Evolutionary conservation across 352 stramenopile genomes (phyloP).

Genomic region (Aphanomyces stellatus): DNA sequence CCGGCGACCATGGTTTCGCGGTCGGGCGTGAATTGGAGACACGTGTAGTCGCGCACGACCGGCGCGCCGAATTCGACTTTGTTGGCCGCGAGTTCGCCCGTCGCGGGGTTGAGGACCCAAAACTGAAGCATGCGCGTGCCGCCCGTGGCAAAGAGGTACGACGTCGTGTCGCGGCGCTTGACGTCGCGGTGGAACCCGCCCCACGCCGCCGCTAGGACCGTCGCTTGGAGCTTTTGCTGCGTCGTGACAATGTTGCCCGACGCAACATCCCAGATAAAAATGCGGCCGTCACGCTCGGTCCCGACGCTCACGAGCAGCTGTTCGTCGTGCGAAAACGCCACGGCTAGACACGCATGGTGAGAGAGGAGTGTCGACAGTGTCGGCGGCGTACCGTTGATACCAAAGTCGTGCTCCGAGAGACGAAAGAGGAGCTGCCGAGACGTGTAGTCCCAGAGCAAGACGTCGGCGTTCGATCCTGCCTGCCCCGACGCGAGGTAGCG

Average conservation of each 20-base stretch:
- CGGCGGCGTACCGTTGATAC: slow-evolving; percentile 30
- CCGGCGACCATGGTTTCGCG: slow-evolving; percentile 72
- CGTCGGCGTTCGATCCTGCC: slow-evolving; percentile 63
- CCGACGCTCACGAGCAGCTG: slow-evolving; percentile 78
- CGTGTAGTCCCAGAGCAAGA: slow-evolving; percentile 86
- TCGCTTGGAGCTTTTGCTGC: slow-evolving; percentile 54
- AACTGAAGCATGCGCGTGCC: slow-evolving; percentile 65
- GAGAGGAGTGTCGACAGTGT: neutral
- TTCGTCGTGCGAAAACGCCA: slow-evolving; percentile 90
- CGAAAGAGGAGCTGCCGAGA: slow-evolving; percentile 60
- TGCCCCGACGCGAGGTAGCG: slow-evolving; percentile 81
- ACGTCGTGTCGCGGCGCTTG: slow-evolving; percentile 81
- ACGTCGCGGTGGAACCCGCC: slow-evolving; percentile 83
- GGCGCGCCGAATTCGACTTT: slow-evolving; percentile 61
- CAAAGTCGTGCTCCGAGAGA: slow-evolving; percentile 86
- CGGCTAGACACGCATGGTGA: slow-evolving; percentile 21
- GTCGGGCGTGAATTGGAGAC: slow-evolving; percentile 71
- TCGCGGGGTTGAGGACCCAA: slow-evolving; percentile 83
- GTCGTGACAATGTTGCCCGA: slow-evolving; percentile 84
- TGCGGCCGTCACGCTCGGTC: slow-evolving; percentile 57
- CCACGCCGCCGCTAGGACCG: slow-evolving; percentile 58
- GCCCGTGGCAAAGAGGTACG: slow-evolving; percentile 85
- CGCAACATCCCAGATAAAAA: slow-evolving; percentile 87
- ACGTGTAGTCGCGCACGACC: slow-evolving; percentile 76
- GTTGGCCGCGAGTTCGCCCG: slow-evolving; percentile 53